These are phyloP conservation scores for Globomyces pollinis-pini DNA, from an alignment of 192 early-diverging fungal species.

Conservation along the genomic window DNA sequence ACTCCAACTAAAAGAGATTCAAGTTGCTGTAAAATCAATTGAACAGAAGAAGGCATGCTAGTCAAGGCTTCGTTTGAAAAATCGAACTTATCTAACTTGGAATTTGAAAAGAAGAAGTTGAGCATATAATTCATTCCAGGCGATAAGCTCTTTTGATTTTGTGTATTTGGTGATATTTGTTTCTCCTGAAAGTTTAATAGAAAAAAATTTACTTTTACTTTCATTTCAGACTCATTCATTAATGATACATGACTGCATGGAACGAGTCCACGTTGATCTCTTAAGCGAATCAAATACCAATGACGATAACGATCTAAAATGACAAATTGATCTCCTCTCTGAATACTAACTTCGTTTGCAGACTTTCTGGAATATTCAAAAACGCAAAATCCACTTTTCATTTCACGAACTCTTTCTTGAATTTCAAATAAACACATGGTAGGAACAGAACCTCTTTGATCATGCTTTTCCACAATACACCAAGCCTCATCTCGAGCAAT, in stretches of 20 bases:
- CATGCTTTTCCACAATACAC: conserved; percentile 51
- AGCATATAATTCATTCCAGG: no score
- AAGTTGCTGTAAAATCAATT: no score
- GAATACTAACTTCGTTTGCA: conserved; percentile 44
- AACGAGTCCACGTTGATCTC: neutral
- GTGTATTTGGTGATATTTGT: no score
- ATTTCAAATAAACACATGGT: conserved; percentile 37
- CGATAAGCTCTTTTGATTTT: no score
- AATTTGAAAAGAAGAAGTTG: no score
- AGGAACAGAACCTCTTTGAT: conserved; percentile 51
- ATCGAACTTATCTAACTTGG: no score
- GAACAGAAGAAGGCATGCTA: no score
- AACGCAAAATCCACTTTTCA: conserved; percentile 33
- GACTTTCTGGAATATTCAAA: conserved; percentile 42
- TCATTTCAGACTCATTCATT: neutral
- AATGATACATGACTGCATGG: neutral
- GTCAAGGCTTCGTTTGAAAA: no score
- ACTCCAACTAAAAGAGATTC: no score
- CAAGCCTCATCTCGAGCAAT: conserved; percentile 47
- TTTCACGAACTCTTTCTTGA: neutral
- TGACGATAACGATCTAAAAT: conserved; percentile 24
- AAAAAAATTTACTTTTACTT: no score
- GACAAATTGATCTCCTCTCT: conserved; percentile 42
- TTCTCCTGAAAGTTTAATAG: no score
- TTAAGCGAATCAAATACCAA: conserved; percentile 18